phyloP scores from a whole-genome alignment of 306 rosid species.

The Neltuma alba region DNA sequence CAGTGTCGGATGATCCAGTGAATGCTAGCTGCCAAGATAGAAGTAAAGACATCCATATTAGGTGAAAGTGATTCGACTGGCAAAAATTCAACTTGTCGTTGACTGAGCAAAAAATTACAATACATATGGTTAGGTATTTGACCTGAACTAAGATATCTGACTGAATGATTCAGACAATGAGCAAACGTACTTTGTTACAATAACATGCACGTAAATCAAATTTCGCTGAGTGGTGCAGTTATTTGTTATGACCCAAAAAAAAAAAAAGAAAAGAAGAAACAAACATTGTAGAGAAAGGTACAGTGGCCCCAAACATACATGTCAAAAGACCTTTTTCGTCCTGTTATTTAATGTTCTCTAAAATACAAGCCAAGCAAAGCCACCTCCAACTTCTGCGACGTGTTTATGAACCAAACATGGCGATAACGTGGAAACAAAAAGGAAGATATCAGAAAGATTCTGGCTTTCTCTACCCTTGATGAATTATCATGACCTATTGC shows the following conservation, averaged over 20 bases:
- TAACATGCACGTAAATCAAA: neutral
- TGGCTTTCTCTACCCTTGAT: neutral
- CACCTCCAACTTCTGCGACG: neutral
- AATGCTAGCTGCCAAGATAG: conserved; percentile 71
- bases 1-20: conserved; percentile 87
- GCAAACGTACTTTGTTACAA: neutral
- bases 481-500: neutral
- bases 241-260: neutral
- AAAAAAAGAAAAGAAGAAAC: no score
- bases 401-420: neutral
- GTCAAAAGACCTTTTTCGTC: neutral
- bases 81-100: no score
- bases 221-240: neutral
- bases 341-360: neutral
- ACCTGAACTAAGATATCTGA: neutral
- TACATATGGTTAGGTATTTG: no score
- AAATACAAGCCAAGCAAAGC: neutral
- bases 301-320: neutral
- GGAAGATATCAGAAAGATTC: neutral
- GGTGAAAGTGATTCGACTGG: neutral
- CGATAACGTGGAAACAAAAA: neutral
- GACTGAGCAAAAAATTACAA: no score
- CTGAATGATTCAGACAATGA: neutral
- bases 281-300: neutral
- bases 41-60: neutral